Conservation (phyloP, 371 early-diverging fungal species). For the Mucor racemosus region DNA sequence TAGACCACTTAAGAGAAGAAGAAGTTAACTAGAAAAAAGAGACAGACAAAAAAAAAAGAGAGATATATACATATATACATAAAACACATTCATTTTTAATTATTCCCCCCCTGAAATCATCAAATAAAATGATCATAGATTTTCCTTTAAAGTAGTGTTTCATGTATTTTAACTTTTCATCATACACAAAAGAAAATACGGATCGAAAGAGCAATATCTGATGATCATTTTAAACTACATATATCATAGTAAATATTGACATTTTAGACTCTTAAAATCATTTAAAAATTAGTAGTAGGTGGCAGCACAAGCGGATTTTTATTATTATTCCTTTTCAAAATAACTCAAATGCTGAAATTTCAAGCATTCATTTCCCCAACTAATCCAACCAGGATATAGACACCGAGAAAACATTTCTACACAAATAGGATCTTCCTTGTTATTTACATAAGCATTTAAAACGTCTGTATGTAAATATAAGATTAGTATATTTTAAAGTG, state of each 20-base stretch:
- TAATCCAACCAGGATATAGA: conserved; percentile 63
- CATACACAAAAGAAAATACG: too few relatives aligned
- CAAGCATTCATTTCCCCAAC: conserved; percentile 82
- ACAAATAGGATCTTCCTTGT: conserved; percentile 31
- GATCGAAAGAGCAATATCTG: too few relatives aligned
- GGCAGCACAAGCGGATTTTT: too few relatives aligned
- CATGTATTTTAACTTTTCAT: too few relatives aligned
- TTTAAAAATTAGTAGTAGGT: too few relatives aligned
- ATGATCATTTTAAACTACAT: too few relatives aligned
- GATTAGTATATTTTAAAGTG: background rate
- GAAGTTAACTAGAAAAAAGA: conserved; percentile 2
- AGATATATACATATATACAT: background rate
- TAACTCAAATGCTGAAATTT: conserved; percentile 59
- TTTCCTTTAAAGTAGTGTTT: too few relatives aligned
- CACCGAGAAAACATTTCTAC: conserved; percentile 79
- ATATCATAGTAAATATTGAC: too few relatives aligned
- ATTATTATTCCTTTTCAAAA: conserved; percentile 24
- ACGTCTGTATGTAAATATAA: conserved; percentile 20
- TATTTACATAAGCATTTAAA: conserved; percentile 27
- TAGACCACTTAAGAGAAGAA: conserved; percentile 21
- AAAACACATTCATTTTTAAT: background rate
- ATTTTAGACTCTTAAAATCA: too few relatives aligned
- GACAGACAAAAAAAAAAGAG: too few relatives aligned
- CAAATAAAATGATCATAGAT: too few relatives aligned
- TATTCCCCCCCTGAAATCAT: background rate